These are phyloP conservation scores for Mangifera indica DNA, from an alignment of 345 rosid genomes.

Conservation along the genomic window DNA sequence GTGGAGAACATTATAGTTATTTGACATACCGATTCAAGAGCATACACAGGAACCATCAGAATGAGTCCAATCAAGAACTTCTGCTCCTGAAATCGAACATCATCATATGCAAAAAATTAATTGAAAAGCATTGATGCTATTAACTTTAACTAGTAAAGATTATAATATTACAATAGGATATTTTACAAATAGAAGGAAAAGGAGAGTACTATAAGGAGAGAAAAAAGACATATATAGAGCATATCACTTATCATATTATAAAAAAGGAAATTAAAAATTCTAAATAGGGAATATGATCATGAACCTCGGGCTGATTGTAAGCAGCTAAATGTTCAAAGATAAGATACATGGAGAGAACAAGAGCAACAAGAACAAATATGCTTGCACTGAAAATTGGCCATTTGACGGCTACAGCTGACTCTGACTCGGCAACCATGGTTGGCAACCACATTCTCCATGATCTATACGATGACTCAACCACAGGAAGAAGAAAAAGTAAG, in stretches of 20 bases:
- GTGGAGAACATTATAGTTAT: not conserved
- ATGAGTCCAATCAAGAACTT: slow-evolving; percentile 93
- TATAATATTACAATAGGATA: not conserved
- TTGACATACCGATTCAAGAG: slow-evolving; percentile 86
- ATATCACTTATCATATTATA: not conserved
- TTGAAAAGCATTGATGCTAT: slow-evolving; percentile 2
- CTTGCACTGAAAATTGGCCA: slow-evolving; percentile 92
- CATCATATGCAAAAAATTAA: not conserved
- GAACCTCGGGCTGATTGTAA: slow-evolving; percentile 97
- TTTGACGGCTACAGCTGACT: slow-evolving; percentile 40
- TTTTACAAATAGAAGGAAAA: not conserved
- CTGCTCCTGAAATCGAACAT: slow-evolving; percentile 74
- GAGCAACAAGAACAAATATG: slow-evolving; percentile 72
- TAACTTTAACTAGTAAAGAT: not conserved
- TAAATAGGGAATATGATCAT: slow-evolving; percentile 19
- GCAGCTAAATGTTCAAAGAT: slow-evolving; percentile 87
- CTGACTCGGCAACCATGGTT: slow-evolving; percentile 43
- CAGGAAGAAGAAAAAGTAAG: slow-evolving; percentile 48
- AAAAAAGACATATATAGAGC: not conserved
- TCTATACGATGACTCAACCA: slow-evolving; percentile 60
- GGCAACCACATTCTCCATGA: slow-evolving; percentile 42
- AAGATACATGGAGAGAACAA: slow-evolving; percentile 83
- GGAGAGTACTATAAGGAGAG: not conserved
- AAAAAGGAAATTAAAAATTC: not conserved
- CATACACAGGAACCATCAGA: slow-evolving; percentile 96